These are phyloP conservation scores for Plasmodium sp. DNA, from an alignment of 169 alveolate genomes.

Conservation along the genomic window DNA sequence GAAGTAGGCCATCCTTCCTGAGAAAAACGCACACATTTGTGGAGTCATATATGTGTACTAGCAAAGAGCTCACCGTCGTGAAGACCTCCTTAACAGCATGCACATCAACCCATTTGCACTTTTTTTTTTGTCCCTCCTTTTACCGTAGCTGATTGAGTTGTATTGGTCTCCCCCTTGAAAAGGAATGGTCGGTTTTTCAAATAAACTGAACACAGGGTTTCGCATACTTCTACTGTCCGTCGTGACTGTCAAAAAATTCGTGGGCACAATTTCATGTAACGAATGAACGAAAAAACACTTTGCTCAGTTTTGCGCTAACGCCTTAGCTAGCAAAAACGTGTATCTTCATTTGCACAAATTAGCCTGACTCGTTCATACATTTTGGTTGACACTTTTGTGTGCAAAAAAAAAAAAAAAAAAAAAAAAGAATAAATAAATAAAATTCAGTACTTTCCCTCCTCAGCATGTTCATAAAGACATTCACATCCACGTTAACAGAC, in stretches of 20 bases:
- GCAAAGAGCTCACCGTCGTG: neutral
- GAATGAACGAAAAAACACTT: neutral
- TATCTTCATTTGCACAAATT: neutral
- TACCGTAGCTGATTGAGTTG: conserved; percentile 65
- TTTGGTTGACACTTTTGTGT: neutral
- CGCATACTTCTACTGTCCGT: conserved; percentile 10
- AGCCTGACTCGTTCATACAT: neutral
- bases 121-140: neutral
- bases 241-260: conserved; percentile 28
- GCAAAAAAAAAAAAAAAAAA: conserved; percentile 3
- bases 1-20: conserved; percentile 74
- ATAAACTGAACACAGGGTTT: conserved; percentile 67
- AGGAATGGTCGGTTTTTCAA: conserved; percentile 61
- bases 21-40: neutral
- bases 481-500: conserved; percentile 50
- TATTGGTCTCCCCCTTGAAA: conserved; percentile 20
- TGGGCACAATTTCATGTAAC: neutral
- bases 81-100: neutral
- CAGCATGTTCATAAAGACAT: conserved; percentile 31
- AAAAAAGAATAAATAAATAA: neutral
- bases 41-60: neutral
- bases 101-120: neutral
- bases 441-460: conserved; percentile 51
- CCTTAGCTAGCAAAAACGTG: neutral
- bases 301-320: neutral